Percentiles rank a stretch among this genome's conserved stretches.
Evolutionary conservation across 2,329 filamentous ascomycete genomes (phyloP).

Genomic region (Mycosphaerella arachidis): DNA sequence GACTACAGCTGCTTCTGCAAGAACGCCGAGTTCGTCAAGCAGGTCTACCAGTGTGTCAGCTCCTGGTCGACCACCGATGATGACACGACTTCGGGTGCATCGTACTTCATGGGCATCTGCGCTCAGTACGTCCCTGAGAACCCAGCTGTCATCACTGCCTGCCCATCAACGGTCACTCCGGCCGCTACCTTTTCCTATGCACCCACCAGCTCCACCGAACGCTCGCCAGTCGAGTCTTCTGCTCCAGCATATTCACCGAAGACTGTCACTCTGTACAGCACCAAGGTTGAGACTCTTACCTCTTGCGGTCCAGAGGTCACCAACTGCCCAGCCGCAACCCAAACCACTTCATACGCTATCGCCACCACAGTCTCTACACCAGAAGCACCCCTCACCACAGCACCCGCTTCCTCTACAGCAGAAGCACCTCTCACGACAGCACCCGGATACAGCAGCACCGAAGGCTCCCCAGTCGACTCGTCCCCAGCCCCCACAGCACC

Average conservation of each 20-base stretch:
- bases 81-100: slow-evolving; percentile 65
- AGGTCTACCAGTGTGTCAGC: slow-evolving; percentile 76
- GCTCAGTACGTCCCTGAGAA: slow-evolving; percentile 68
- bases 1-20: slow-evolving; percentile 85
- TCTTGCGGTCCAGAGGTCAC: slow-evolving; percentile 37
- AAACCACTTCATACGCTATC: slow-evolving; percentile 17
- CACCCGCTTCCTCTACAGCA: slow-evolving; percentile 5
- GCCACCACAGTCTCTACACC: slow-evolving; percentile 17
- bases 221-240: slow-evolving; percentile 8
- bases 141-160: slow-evolving; percentile 77
- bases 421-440: neutral
- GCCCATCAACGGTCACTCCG: slow-evolving; percentile 57
- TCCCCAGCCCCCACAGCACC: slow-evolving; percentile 14
- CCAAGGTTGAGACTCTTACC: slow-evolving; percentile 36
- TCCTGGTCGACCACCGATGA: slow-evolving; percentile 65
- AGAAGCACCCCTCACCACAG: neutral
- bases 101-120: slow-evolving; percentile 90
- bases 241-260: slow-evolving; percentile 7
- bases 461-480: slow-evolving; percentile 9
- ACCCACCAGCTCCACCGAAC: slow-evolving; percentile 6
- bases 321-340: slow-evolving; percentile 32
- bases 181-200: slow-evolving; percentile 28
- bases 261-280: slow-evolving; percentile 24
- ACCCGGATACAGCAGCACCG: slow-evolving; percentile 11
- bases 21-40: slow-evolving; percentile 66